phyloP scores from a whole-genome alignment of 2,329 filamentous ascomycete genomes.

The Colletotrichum somersetense region DNA sequence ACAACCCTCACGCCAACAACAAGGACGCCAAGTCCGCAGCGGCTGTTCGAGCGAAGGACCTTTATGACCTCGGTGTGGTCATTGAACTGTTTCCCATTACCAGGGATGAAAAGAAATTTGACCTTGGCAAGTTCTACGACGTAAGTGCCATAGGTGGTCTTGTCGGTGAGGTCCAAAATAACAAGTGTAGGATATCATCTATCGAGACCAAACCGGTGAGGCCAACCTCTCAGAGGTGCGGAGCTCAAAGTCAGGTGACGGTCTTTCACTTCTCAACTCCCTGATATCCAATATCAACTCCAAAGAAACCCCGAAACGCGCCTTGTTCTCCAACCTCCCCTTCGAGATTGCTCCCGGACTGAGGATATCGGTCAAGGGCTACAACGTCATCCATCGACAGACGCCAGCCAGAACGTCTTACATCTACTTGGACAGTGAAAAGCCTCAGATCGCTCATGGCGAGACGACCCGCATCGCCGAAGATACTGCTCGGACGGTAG shows the following conservation, averaged over 20 bases:
- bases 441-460: slow-evolving; percentile 81
- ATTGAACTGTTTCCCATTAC: slow-evolving; percentile 96
- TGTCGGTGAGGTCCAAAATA: not conserved
- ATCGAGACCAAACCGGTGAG: slow-evolving; percentile 80
- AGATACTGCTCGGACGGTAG: slow-evolving; percentile 80
- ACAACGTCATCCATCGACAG: slow-evolving; percentile 88
- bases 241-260: slow-evolving; percentile 77
- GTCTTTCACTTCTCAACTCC: slow-evolving; percentile 82
- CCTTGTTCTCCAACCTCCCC: slow-evolving; percentile 87
- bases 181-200: slow-evolving; percentile 82
- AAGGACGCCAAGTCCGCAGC: slow-evolving; percentile 81
- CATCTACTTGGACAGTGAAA: slow-evolving; percentile 89
- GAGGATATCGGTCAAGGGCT: slow-evolving; percentile 92
- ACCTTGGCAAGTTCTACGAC: slow-evolving; percentile 90
- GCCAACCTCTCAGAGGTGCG: slow-evolving; percentile 68
- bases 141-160: slow-evolving; percentile 60
- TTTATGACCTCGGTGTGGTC: slow-evolving; percentile 91
- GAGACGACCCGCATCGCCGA: slow-evolving; percentile 82
- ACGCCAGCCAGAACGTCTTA: slow-evolving; percentile 85
- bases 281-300: slow-evolving; percentile 91
- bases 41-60: slow-evolving; percentile 88
- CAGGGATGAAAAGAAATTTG: slow-evolving; percentile 76
- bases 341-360: slow-evolving; percentile 89
- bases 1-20: slow-evolving; percentile 81
- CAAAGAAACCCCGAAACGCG: slow-evolving; percentile 85